phyloP scores from a whole-genome alignment of 768 basidiomycete genomes.

The Pisolithus tinctorius region DNA sequence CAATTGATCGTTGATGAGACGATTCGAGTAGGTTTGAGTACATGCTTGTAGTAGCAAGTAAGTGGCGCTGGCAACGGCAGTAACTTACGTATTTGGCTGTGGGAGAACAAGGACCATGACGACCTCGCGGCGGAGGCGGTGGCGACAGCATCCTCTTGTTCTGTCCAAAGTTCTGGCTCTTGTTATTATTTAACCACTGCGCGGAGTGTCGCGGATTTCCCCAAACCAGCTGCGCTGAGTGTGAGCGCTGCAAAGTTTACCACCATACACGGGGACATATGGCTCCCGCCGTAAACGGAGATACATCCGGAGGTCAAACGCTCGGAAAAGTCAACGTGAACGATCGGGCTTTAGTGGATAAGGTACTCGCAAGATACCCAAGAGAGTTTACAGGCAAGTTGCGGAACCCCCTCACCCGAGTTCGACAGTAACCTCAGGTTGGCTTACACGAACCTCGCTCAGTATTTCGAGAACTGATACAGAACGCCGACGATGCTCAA shows the following conservation, averaged over 20 bases:
- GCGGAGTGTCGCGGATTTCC: no score
- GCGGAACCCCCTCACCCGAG: neutral
- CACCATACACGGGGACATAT: neutral
- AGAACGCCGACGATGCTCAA: conserved; percentile 50
- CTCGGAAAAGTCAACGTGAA: conserved; percentile 6
- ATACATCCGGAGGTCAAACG: neutral
- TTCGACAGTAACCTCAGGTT: neutral
- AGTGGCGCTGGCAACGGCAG: no score
- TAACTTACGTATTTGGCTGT: neutral
- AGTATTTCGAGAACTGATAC: conserved; percentile 49
- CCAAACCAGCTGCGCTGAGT: no score
- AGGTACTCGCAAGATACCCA: conserved; percentile 13
- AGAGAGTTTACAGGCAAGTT: conserved; percentile 11
- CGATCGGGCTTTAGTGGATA: conserved; percentile 12
- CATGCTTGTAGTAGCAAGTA: no score
- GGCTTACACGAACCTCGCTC: neutral
- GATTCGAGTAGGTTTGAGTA: no score
- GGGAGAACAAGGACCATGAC: neutral
- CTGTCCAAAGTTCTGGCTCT: no score
- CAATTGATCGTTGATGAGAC: no score
- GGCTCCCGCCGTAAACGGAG: neutral
- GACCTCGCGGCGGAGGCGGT: neutral
- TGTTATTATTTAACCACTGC: no score
- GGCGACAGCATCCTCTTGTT: no score
- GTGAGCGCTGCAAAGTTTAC: no score